A percentile compares a stretch with the other conserved stretches of the same genome.
Conservation (phyloP, 2,329 filamentous ascomycete species). For the Torrubiella hemipterigena region DNA sequence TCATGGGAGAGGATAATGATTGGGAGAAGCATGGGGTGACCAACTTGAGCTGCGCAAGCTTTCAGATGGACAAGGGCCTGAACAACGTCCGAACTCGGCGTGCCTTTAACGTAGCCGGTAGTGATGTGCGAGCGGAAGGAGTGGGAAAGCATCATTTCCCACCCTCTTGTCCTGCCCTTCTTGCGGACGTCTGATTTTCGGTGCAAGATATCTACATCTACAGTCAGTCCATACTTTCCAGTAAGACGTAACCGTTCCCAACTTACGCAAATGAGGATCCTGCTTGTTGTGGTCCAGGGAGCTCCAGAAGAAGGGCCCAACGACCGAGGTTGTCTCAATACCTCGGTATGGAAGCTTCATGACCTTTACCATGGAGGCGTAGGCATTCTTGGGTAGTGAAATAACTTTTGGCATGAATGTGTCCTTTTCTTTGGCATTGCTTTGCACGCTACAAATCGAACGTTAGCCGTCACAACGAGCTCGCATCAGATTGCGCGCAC, state of each 20-base stretch:
- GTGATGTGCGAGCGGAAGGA: conserved; percentile 42
- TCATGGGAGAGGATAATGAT: conserved; percentile 48
- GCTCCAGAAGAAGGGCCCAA: conserved; percentile 53
- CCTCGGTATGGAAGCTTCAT: conserved; percentile 42
- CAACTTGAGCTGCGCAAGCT: conserved; percentile 34
- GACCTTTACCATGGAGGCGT: conserved; percentile 42
- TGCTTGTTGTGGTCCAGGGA: conserved; percentile 43
- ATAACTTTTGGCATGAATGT: conserved; percentile 46
- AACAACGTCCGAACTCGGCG: conserved; percentile 41
- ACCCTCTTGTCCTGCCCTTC: conserved; percentile 50
- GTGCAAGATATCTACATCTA: conserved; percentile 42
- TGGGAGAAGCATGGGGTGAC: conserved; percentile 47
- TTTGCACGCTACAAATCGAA: conserved; percentile 34
- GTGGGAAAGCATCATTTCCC: conserved; percentile 52
- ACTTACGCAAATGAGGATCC: conserved; percentile 44
- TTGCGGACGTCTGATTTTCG: conserved; percentile 56
- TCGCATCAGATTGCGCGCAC: not conserved
- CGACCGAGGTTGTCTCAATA: conserved; percentile 46
- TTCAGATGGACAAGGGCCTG: conserved; percentile 36
- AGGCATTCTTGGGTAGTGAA: conserved; percentile 36
- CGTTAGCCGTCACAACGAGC: conserved; percentile 1
- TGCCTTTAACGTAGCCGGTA: conserved; percentile 50
- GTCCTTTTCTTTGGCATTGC: conserved; percentile 41
- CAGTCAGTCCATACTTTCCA: conserved; percentile 3
- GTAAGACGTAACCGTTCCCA: not conserved